Evolutionary conservation across 306 rosid species (phyloP), one percentile per base, ranked within the genome.

Genomic region (Sechiopsis laciniata): DNA sequence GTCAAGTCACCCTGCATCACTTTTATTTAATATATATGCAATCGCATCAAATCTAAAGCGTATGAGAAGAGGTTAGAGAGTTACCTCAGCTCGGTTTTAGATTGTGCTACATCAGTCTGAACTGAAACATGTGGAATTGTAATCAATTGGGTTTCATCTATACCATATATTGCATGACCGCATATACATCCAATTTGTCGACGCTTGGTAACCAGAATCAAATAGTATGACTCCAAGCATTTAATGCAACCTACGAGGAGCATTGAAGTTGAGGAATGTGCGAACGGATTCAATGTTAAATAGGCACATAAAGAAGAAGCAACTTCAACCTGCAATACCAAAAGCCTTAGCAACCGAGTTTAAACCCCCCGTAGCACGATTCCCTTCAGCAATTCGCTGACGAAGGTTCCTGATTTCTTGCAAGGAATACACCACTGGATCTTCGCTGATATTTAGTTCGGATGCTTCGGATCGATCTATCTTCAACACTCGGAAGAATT

Each of bases 391-490:
- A 42, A 94, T 94, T 22, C 97, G 89, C 81, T 87, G 97, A 22
- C 90, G 96, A 75, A 94, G 78, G 52, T 85, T 89, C 75, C 88
- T 86, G 73, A 94, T 90, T 80, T 94, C 98, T 16, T 85, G 87
- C 0, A 87, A 83, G 3, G 98, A 94, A 82, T 94, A 94, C 6
- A 89, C 80, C 9, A 86, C 96, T 0, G 97, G 98, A 74, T 94
- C 98, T 81, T 94, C 95, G 57, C 90, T 86, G 46, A 90, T 78
- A 32, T 85, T 86, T 69, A 94, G 90, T 82, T 94, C 98, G 0
- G 89, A 88, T 10, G 87, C 86, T 74, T 94, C 98, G 9, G 94
- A 89, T n/a, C 98, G 95, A 80, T 94, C 98, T 5, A 94, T 87
- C 84, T 94, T 94, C 82, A 94, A 76, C 19, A 94, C 96, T 2